phyloP scores from a whole-genome alignment of 495 filamentous ascomycete genomes.

The Penicillium paradoxum region DNA sequence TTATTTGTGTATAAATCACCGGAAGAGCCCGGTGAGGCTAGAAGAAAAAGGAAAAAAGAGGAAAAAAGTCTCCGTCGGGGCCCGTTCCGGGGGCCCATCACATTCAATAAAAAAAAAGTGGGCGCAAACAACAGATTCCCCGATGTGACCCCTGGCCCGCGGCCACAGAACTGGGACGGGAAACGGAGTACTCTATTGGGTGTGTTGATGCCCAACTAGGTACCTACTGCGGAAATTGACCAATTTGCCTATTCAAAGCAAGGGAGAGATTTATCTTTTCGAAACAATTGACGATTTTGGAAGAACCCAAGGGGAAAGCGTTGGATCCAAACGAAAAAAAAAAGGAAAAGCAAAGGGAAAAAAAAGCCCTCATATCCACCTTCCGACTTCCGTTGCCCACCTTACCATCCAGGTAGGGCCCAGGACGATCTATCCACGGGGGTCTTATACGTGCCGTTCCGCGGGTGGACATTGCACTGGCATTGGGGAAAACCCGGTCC shows the following conservation, averaged over 20 bases:
- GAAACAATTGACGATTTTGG: too few relatives aligned
- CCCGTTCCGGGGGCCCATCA: neutral
- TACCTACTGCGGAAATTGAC: neutral
- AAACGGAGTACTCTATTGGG: neutral
- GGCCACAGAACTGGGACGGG: conserved; percentile 9
- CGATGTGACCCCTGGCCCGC: conserved; percentile 1
- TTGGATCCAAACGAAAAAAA: neutral
- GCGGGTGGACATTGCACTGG: conserved; percentile 10
- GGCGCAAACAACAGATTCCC: neutral
- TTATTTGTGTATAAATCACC: too few relatives aligned
- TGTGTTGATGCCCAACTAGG: conserved; percentile 4
- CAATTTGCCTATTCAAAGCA: too few relatives aligned
- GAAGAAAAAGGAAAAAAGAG: neutral
- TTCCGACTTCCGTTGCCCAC: conserved; percentile 6
- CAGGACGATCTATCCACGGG: conserved; percentile 22
- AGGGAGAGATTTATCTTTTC: too few relatives aligned
- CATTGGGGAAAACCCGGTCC: neutral
- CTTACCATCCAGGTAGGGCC: conserved; percentile 8
- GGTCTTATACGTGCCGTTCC: conserved; percentile 16
- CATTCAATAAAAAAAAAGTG: neutral
- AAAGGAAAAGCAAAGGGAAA: neutral
- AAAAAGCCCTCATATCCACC: neutral
- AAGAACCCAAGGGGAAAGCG: neutral
- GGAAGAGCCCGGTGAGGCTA: neutral
- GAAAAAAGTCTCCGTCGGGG: neutral